Evolutionary conservation across 805 yeast genomes (phyloP), one percentile per base, ranked within the genome.

Genomic region (Candida pseudofarinosa): DNA sequence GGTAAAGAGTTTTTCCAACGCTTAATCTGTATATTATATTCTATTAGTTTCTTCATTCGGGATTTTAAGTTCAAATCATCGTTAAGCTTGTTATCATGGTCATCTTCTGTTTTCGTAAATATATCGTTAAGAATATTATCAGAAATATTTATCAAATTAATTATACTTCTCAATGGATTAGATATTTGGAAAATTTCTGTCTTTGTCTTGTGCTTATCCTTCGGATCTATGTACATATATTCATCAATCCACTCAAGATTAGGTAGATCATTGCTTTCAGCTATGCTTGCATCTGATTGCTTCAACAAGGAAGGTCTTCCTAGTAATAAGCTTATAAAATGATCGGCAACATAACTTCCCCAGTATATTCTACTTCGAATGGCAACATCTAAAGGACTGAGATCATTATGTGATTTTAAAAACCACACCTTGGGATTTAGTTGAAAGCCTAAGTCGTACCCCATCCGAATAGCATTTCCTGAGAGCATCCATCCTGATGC

Each of bases 291-390:
- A 48, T 81, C 81, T 35, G 74, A 68, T 39, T 76, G 66, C 51
- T 79, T 76, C 39, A 81, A 56, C 1, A 74, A 60, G 0, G 82
- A 73, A 0, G 84, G 83, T 40, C 85, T 60, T 3, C 87, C 87
- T 37, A 80, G 59, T 39, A 80, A 63, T 31, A 80, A 60, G 53
- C 83, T 75, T 30, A 80, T 77, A 50, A 80, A 76, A 54, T 79
- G 85, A 56, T 81, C 87, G 2, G 81, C 82, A 43, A 80, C 63
- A 55, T 75, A 81, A 39, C 81, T 73, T 3, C 86, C 86, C 87
- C 87, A 81, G 54, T 77, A 78, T 8, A 81, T 76, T 44, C 87
- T 63, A 39, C 80, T 72, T 44, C 84, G 66, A 42, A 81, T 78
- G 33, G 74, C 78, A 14, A 75, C 65, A 49, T 79, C 82, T 39